phyloP scores from a whole-genome alignment of 1,139 yeast species.

The Candida glucosophila region DNA sequence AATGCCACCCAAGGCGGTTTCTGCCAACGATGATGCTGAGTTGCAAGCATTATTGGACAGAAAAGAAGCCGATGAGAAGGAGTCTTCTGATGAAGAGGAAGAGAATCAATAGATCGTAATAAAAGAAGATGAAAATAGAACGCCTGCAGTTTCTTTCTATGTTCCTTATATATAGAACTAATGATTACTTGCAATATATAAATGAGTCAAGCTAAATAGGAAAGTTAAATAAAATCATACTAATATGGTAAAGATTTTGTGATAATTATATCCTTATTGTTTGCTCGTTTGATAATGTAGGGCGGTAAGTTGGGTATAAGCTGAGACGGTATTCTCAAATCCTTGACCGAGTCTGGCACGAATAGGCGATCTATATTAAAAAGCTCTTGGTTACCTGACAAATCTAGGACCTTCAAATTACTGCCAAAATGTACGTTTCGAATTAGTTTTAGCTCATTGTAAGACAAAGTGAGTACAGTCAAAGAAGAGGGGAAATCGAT shows the following conservation, averaged over 20 bases:
- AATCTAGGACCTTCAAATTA: conserved; percentile 25
- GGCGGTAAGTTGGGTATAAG: conserved; percentile 30
- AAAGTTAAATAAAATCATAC: too few species aligned
- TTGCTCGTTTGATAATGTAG: conserved; percentile 34
- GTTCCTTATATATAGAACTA: too few species aligned
- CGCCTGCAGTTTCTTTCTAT: too few species aligned
- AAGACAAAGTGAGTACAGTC: conserved; percentile 25
- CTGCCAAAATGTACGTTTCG: conserved; percentile 31
- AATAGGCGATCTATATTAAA: conserved; percentile 29
- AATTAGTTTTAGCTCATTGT: conserved; percentile 32
- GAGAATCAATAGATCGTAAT: too few species aligned
- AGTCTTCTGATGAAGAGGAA: conserved; percentile 37
- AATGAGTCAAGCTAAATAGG: too few species aligned
- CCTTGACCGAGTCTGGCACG: conserved; percentile 31
- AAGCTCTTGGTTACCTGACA: conserved; percentile 38
- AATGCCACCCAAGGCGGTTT: conserved; percentile 98
- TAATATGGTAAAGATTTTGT: conserved; percentile 19
- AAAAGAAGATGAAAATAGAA: too few species aligned
- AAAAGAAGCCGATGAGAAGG: conserved; percentile 41
- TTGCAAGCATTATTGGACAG: conserved; percentile 79
- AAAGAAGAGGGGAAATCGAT: conserved; percentile 31
- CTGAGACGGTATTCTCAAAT: conserved; percentile 29
- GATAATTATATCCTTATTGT: conserved; percentile 23
- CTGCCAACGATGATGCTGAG: conserved; percentile 97
- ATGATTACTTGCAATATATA: too few species aligned